Conservation (phyloP, 2,329 filamentous ascomycete species). For the Dactylellina sp. region DNA sequence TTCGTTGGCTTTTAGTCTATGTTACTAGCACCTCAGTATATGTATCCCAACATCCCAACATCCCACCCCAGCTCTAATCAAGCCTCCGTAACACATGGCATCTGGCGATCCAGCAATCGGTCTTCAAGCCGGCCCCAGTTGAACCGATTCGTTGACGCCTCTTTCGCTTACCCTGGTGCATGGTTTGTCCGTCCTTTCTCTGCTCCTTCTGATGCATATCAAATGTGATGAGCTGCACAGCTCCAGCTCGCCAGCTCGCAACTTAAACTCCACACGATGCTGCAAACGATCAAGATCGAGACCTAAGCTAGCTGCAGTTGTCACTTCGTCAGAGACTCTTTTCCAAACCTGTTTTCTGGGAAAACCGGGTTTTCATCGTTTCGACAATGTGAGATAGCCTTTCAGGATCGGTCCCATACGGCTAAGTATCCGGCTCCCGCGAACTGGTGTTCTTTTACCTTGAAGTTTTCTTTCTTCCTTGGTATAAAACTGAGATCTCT, state of each 20-base stretch:
- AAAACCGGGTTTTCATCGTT: too few relatives aligned
- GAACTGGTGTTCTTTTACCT: slow-evolving; percentile 21
- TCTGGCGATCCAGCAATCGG: slow-evolving; percentile 28
- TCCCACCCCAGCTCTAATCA: slow-evolving; percentile 9
- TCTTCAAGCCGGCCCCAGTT: slow-evolving; percentile 32
- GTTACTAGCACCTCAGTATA: slow-evolving; percentile 23
- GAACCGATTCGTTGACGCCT: slow-evolving; percentile 42
- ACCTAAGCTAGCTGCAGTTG: background rate
- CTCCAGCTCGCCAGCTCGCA: slow-evolving; percentile 6
- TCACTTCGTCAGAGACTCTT: too few relatives aligned
- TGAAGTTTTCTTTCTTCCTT: background rate
- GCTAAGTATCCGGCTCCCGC: slow-evolving; percentile 52
- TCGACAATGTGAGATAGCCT: too few relatives aligned
- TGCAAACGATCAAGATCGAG: background rate
- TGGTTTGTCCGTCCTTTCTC: slow-evolving; percentile 11
- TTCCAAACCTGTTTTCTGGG: too few relatives aligned
- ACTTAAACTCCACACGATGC: too few relatives aligned
- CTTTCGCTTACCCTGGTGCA: slow-evolving; percentile 37
- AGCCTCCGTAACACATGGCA: slow-evolving; percentile 17
- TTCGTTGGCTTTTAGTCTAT: background rate
- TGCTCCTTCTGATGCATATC: slow-evolving; percentile 17
- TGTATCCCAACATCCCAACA: slow-evolving; percentile 3
- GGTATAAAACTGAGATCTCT: background rate
- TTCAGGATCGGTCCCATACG: slow-evolving; percentile 29
- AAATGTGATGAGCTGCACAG: slow-evolving; percentile 39